A percentile compares a stretch with the other conserved stretches of the same genome.
phyloP scores from a whole-genome alignment of 495 filamentous ascomycete genomes.

The Terfezia boudieri region DNA sequence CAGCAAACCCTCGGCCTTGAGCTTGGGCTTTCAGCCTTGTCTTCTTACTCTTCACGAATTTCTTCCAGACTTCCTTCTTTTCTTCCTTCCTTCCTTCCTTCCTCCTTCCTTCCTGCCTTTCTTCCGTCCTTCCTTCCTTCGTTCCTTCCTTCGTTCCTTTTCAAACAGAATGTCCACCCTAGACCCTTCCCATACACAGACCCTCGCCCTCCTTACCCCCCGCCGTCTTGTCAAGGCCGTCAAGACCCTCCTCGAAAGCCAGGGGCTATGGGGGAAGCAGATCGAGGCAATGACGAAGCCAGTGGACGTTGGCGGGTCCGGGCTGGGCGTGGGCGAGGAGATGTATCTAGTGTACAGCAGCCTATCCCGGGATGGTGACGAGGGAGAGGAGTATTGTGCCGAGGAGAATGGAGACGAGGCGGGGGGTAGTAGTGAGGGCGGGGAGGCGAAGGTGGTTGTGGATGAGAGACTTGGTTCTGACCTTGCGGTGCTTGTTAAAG shows the following conservation, averaged over 20 bases:
- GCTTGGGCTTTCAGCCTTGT: no score
- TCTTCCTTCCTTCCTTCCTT: no score
- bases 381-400: background rate
- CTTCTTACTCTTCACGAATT: no score
- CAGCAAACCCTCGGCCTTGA: no score
- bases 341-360: background rate
- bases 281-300: constrained; percentile 1
- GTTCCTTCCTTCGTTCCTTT: no score
- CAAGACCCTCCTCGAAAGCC: constrained; percentile 6
- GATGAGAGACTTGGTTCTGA: background rate
- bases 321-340: background rate
- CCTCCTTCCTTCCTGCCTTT: no score
- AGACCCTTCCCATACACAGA: constrained; percentile 3
- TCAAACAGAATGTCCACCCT: background rate
- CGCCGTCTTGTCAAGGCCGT: constrained; percentile 8
- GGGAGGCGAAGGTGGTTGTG: background rate
- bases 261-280: constrained; percentile 4
- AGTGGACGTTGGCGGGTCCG: background rate
- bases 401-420: background rate
- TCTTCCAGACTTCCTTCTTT: no score
- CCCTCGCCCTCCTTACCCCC: constrained; percentile 4
- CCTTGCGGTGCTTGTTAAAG: background rate
- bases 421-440: background rate
- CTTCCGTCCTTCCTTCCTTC: no score
- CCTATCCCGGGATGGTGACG: no score